phyloP scores from a whole-genome alignment of 2,329 filamentous ascomycete genomes.

The Mariannaea elegans region DNA sequence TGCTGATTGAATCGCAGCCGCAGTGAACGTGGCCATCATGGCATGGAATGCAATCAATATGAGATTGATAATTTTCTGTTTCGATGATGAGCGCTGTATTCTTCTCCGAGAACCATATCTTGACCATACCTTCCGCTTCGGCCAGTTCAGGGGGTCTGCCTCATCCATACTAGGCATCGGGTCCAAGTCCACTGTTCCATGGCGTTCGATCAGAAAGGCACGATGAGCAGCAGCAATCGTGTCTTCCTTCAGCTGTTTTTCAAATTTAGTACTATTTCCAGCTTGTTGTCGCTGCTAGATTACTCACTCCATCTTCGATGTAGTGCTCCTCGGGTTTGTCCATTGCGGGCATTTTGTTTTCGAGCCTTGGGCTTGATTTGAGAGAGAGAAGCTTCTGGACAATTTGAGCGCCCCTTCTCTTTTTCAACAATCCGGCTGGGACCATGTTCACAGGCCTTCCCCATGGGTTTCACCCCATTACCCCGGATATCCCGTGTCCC shows the following conservation, averaged over 20 bases:
- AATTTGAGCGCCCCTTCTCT: neutral
- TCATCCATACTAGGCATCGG: conserved; percentile 21
- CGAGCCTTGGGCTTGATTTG: neutral
- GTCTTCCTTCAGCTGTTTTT: conserved; percentile 2
- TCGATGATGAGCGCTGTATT: neutral
- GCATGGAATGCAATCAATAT: conserved; percentile 65
- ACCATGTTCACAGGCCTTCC: neutral
- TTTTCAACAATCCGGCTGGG: conserved; percentile 2
- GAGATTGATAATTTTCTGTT: conserved; percentile 61
- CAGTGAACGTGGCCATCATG: conserved; percentile 65
- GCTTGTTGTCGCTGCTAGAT: neutral
- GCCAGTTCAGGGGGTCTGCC: conserved; percentile 15
- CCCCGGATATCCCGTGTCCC: conserved; percentile 12
- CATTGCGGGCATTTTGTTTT: neutral
- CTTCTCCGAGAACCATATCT: too few relatives aligned
- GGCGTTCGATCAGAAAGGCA: conserved; percentile 9
- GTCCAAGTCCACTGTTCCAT: conserved; percentile 13
- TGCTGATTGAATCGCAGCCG: conserved; percentile 62
- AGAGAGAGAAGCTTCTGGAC: neutral
- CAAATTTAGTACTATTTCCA: neutral
- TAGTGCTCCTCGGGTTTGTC: conserved; percentile 18
- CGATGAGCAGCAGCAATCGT: conserved; percentile 1
- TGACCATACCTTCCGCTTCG: conserved; percentile 2
- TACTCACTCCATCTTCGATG: conserved; percentile 16
- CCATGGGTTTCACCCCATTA: conserved; percentile 11